These are phyloP conservation scores for Puccinellia tenuiflora DNA, from an alignment of 176 grass and related monocot species.

Conservation along the genomic window DNA sequence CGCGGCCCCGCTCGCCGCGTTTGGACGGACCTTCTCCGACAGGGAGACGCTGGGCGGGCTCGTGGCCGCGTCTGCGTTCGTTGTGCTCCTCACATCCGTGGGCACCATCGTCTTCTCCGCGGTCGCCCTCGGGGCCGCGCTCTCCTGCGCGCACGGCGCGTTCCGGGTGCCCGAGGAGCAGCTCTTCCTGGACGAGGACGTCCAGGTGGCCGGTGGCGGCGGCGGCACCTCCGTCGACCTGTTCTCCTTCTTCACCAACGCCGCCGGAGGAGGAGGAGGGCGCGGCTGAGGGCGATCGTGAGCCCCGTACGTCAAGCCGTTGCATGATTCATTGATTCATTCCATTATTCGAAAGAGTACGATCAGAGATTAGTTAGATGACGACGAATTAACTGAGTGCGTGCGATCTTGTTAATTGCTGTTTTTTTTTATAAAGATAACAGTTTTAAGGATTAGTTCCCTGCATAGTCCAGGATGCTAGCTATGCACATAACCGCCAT, in stretches of 20 bases:
- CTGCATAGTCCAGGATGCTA: too few species aligned
- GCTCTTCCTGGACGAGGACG: not conserved
- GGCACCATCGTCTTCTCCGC: slow-evolving; percentile 65
- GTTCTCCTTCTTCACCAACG: slow-evolving; percentile 2
- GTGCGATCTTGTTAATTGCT: too few species aligned
- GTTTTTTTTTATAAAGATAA: too few species aligned
- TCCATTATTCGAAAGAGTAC: not conserved
- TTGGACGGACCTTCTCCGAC: slow-evolving; percentile 52
- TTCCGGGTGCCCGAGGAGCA: slow-evolving; percentile 49
- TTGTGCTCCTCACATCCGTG: slow-evolving; percentile 58
- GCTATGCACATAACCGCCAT: too few species aligned
- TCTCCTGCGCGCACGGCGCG: slow-evolving; percentile 52
- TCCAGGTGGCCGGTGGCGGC: not conserved
- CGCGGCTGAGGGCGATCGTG: not conserved
- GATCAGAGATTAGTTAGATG: not conserved
- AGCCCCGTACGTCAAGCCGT: not conserved
- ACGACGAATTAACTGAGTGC: too few species aligned
- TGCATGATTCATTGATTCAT: not conserved
- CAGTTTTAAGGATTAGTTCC: too few species aligned
- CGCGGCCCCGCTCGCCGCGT: slow-evolving; percentile 34
- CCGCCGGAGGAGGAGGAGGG: not conserved
- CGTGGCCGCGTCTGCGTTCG: slow-evolving; percentile 34
- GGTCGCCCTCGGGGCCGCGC: slow-evolving; percentile 32
- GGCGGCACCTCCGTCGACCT: not conserved
- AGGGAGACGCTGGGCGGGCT: slow-evolving; percentile 44